Evolutionary conservation across 2,329 filamentous ascomycete genomes (phyloP).

Genomic region (Talaromyces pinophilus): DNA sequence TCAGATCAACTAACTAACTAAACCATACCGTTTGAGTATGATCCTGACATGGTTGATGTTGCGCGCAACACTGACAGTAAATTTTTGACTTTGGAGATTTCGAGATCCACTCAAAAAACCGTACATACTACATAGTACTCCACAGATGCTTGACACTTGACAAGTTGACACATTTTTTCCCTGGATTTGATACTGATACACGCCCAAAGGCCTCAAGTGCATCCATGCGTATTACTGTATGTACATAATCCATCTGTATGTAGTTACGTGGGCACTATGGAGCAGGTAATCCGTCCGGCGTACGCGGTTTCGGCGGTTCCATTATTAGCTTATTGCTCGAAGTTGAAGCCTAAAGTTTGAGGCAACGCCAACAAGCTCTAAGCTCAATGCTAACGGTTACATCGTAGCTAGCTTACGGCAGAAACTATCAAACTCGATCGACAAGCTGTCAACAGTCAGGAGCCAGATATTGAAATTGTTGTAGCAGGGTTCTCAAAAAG

Average conservation of each 20-base stretch:
- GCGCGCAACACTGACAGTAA: not conserved
- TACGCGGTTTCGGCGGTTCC: not conserved
- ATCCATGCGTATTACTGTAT: not conserved
- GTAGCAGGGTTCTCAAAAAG: not conserved
- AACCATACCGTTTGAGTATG: not conserved
- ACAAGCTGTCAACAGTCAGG: not conserved
- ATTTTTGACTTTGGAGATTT: conserved; percentile 1
- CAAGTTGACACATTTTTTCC: not conserved
- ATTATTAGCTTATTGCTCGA: not conserved
- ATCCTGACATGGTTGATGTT: not conserved
- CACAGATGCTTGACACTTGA: not conserved
- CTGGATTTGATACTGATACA: not conserved
- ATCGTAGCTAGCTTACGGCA: not conserved
- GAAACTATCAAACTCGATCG: not conserved
- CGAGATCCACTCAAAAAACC: not conserved
- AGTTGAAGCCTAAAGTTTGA: not conserved
- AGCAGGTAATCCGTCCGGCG: not conserved
- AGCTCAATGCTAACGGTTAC: not conserved
- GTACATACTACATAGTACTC: not conserved
- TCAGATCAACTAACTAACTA: not conserved
- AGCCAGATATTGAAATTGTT: not conserved
- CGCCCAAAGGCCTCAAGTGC: not conserved
- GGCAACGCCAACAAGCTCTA: not conserved
- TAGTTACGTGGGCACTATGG: not conserved
- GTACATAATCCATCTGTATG: not conserved